Base-by-base conservation (phyloP, 352 stramenopile genomes). In the Globisporangium iwayamae region DNA sequence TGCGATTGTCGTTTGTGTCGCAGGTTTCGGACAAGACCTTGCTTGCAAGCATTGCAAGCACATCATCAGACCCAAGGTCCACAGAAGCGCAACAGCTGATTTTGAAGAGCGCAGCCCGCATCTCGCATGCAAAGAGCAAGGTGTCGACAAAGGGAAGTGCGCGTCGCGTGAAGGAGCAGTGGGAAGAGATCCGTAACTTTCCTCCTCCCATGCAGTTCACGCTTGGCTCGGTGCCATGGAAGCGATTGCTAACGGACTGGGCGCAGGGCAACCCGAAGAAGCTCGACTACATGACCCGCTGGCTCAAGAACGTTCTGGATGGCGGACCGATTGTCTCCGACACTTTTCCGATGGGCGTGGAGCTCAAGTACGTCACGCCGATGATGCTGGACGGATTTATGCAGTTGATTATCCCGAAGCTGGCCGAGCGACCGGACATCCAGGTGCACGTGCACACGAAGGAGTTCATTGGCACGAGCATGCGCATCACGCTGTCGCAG, bases 301-400 rank as follows among this genome's bases (percentile, higher is more conserved):
- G 87, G 87, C 78, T 96, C 43, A 93, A 96, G 74, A 96, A 96
- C 61, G 87, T 96, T 5, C 66, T 96, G 50, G 87, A 96, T 38
- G 85, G 85, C 32, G 87, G 83, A 25, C 83, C 85, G 1, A 92
- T 96, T 51, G 85, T 93, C 20, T 91, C 85, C n/a, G 84, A 90
- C 34, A 90, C 81, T 38, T 96, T 96, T 66, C 87, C 87, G 0
- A 93, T 96, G 79, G 87, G 87, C 25, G 87, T 94, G 14, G 87
- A 96, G 65, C 81, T 96, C 65, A 96, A 96, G 71, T 93, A 90
- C 55, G 87, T 96, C 52, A 96, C 87, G 22, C 87, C 87, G 7
- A 96, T 96, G 87, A 96, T 96, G 87, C 69, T 96, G 51, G 87
- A 96, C 62, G 87, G 87, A 18, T 96, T 96, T 68, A 96, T 96